Percentiles rank a stretch among this genome's conserved stretches.
Conservation (phyloP, 75 land plant genomes). For the Pseudotsuga menziesii region DNA sequence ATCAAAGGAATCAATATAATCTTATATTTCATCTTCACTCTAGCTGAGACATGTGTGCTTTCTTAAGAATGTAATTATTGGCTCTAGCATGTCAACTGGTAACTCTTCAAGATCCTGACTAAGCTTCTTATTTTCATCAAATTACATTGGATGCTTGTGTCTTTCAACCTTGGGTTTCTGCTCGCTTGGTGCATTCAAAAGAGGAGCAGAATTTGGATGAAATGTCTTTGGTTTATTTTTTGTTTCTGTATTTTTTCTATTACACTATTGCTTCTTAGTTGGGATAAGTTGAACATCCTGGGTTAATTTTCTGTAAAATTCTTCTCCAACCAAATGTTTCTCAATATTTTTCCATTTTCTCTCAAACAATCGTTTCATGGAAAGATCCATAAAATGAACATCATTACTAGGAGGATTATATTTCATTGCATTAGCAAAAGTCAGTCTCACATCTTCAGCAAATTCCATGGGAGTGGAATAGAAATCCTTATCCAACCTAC, state of each 20-base stretch:
- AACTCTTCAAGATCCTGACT: constrained; percentile 11
- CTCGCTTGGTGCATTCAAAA: neutral
- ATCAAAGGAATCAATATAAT: constrained; percentile 10
- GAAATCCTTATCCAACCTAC: constrained; percentile 6
- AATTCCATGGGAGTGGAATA: constrained; percentile 27
- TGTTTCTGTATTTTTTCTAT: constrained; percentile 1
- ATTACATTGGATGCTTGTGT: too few relatives aligned
- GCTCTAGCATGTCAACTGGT: too few relatives aligned
- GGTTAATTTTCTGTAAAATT: constrained; percentile 20
- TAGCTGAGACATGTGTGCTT: too few relatives aligned
- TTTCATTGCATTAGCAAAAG: constrained; percentile 42
- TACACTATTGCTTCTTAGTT: constrained; percentile 9
- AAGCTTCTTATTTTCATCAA: constrained; percentile 16
- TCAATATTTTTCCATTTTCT: constrained; percentile 30
- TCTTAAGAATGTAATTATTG: too few relatives aligned
- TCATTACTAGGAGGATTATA: constrained; percentile 42
- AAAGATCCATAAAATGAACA: constrained; percentile 30
- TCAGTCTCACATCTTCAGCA: constrained; percentile 32
- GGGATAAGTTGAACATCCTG: neutral
- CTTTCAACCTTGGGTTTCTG: neutral
- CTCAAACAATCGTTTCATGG: constrained; percentile 22
- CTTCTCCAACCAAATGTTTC: constrained; percentile 17
- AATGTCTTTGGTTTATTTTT: too few relatives aligned
- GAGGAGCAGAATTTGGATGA: too few relatives aligned
- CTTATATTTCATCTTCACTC: neutral